Percentiles rank a stretch among this genome's conserved stretches.
These are phyloP conservation scores for Bacidia rubella DNA, from an alignment of 495 filamentous ascomycete genomes.

Conservation along the genomic window DNA sequence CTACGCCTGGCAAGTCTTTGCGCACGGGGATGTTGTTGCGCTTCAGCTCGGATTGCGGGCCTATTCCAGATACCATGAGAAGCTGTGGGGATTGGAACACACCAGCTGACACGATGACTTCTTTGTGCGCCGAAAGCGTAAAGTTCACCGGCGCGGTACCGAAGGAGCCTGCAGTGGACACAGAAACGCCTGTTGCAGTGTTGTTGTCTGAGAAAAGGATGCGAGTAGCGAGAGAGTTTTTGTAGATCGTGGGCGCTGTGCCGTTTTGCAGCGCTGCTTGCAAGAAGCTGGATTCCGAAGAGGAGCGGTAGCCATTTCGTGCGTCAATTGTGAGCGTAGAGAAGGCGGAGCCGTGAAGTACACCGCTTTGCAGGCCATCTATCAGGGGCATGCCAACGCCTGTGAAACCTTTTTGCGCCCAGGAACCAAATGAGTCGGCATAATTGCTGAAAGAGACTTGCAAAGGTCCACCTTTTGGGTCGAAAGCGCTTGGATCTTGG, in stretches of 20 bases:
- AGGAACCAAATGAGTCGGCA: slow-evolving; percentile 26
- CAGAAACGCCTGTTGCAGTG: slow-evolving; percentile 34
- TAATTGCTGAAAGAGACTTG: slow-evolving; percentile 27
- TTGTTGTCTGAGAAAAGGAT: slow-evolving; percentile 31
- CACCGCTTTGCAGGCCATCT: slow-evolving; percentile 21
- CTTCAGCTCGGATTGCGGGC: slow-evolving; percentile 25
- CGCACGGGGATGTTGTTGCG: slow-evolving; percentile 28
- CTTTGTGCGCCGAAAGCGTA: slow-evolving; percentile 20
- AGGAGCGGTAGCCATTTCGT: slow-evolving; percentile 21
- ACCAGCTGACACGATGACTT: slow-evolving; percentile 36
- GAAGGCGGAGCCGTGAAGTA: slow-evolving; percentile 23
- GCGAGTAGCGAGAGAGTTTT: slow-evolving; percentile 25
- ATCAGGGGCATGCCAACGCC: slow-evolving; percentile 20
- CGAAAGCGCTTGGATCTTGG: slow-evolving; percentile 17
- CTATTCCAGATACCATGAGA: slow-evolving; percentile 39
- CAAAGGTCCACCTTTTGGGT: slow-evolving; percentile 21
- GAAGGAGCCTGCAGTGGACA: slow-evolving; percentile 17
- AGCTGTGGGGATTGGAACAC: slow-evolving; percentile 37
- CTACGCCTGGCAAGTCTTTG: slow-evolving; percentile 29
- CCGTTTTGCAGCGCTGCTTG: slow-evolving; percentile 16
- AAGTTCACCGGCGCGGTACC: slow-evolving; percentile 9
- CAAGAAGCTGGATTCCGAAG: slow-evolving; percentile 31
- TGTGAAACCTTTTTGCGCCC: slow-evolving; percentile 20
- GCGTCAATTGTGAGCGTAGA: slow-evolving; percentile 24
- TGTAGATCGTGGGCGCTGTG: slow-evolving; percentile 25